These are phyloP conservation scores for Fusarium sp. DNA, from an alignment of 2,329 filamentous ascomycete species.

Conservation along the genomic window DNA sequence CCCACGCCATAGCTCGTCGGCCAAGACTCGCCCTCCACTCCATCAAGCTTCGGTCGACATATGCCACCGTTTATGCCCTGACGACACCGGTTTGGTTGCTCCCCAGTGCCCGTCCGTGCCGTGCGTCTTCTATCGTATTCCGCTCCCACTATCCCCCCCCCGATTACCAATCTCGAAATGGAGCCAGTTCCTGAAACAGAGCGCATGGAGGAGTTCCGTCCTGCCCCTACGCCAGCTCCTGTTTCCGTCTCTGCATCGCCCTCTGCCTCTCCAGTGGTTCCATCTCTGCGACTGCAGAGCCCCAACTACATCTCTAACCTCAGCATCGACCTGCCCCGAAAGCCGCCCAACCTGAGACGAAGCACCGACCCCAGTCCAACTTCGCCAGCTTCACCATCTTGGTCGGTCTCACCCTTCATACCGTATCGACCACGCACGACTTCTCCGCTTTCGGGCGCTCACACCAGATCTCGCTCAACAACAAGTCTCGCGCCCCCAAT, in stretches of 20 bases:
- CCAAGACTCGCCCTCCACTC: conserved; percentile 9
- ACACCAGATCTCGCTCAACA: conserved; percentile 70
- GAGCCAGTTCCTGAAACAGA: conserved; percentile 77
- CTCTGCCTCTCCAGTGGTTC: conserved; percentile 63
- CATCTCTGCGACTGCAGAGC: conserved; percentile 64
- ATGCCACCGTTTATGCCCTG: conserved; percentile 44
- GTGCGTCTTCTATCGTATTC: conserved; percentile 19
- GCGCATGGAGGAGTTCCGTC: conserved; percentile 75
- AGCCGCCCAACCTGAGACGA: conserved; percentile 67
- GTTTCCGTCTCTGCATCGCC: conserved; percentile 55
- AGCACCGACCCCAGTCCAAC: conserved; percentile 69
- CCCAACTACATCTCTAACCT: conserved; percentile 55
- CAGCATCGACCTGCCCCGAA: conserved; percentile 61
- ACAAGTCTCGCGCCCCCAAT: conserved; percentile 69
- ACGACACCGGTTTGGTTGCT: conserved; percentile 44
- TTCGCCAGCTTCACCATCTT: conserved; percentile 65
- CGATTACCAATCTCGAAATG: conserved; percentile 60
- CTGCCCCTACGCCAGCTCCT: conserved; percentile 69
- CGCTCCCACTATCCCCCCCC: conserved; percentile 19
- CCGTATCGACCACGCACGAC: conserved; percentile 73
- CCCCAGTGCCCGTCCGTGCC: conserved; percentile 39
- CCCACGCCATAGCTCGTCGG: conserved; percentile 21
- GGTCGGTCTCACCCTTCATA: conserved; percentile 60
- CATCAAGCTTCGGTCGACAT: conserved; percentile 39
- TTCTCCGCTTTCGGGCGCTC: conserved; percentile 70